phyloP scores from a whole-genome alignment of 495 filamentous ascomycete genomes.

The Penicillium angulare region DNA sequence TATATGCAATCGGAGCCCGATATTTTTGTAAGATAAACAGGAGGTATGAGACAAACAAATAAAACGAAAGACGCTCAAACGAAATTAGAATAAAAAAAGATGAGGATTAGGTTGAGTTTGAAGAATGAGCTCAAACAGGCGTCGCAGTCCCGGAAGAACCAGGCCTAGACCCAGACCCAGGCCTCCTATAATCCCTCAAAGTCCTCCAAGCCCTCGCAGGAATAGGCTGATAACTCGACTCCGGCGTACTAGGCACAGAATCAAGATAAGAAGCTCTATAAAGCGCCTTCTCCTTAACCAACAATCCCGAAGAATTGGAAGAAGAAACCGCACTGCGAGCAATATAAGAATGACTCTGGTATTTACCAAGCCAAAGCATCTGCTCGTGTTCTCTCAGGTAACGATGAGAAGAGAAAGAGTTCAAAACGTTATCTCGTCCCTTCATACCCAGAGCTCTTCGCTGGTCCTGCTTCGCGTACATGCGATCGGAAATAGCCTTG shows the following conservation, averaged over 20 bases:
- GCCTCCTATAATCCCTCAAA: not conserved
- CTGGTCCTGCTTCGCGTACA: conserved; percentile 4
- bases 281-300: not conserved
- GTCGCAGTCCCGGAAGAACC: not conserved
- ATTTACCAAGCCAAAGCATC: conserved; percentile 4
- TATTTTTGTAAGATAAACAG: no score
- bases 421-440: conserved; percentile 1
- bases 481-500: conserved; percentile 1
- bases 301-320: not conserved
- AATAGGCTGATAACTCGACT: not conserved
- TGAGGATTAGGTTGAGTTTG: no score
- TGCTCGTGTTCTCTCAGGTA: conserved; percentile 3
- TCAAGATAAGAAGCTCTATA: not conserved
- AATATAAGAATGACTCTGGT: conserved; percentile 2
- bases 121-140: not conserved
- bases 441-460: conserved; percentile 1
- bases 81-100: not conserved
- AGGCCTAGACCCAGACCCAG: not conserved
- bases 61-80: no score
- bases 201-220: not conserved
- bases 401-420: conserved; percentile 4
- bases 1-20: no score
- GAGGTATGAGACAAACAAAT: no score
- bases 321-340: not conserved
- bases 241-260: not conserved